Percentiles rank a stretch among this genome's conserved stretches.
phyloP scores from a whole-genome alignment of 2,329 filamentous ascomycete species.

The Hypoxylon sp. region DNA sequence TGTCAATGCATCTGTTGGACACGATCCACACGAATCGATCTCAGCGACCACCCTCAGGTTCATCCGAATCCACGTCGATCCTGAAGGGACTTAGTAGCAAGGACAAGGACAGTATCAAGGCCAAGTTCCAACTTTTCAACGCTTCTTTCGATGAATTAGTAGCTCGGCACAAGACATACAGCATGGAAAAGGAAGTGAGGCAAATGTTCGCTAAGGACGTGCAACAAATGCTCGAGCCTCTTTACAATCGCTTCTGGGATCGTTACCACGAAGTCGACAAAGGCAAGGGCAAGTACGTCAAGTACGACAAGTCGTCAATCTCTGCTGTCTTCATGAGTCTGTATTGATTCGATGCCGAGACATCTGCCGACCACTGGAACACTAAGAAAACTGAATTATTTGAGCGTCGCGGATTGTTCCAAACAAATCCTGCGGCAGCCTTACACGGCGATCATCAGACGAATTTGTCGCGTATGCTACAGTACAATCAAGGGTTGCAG shows the following conservation, averaged over 20 bases:
- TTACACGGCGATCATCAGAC: slow-evolving; percentile 41
- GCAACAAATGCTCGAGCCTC: slow-evolving; percentile 89
- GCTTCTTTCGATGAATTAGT: slow-evolving; percentile 90
- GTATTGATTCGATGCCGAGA: slow-evolving; percentile 53
- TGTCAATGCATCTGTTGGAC: slow-evolving; percentile 86
- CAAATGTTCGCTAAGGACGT: slow-evolving; percentile 85
- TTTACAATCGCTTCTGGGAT: slow-evolving; percentile 97
- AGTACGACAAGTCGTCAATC: slow-evolving; percentile 91
- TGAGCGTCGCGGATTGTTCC: slow-evolving; percentile 24
- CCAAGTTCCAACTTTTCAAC: slow-evolving; percentile 96
- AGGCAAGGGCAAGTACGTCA: slow-evolving; percentile 97
- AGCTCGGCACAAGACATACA: slow-evolving; percentile 81
- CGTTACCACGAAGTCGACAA: slow-evolving; percentile 98
- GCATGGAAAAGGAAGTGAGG: slow-evolving; percentile 92
- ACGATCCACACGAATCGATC: slow-evolving; percentile 89
- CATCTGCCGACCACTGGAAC: slow-evolving; percentile 36
- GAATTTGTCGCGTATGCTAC: slow-evolving; percentile 37
- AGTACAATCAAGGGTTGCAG: slow-evolving; percentile 33
- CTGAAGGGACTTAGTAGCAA: slow-evolving; percentile 87
- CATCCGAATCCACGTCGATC: slow-evolving; percentile 84
- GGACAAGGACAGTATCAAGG: slow-evolving; percentile 95
- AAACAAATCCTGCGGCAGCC: slow-evolving; percentile 25
- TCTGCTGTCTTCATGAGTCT: slow-evolving; percentile 72
- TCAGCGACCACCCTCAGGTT: slow-evolving; percentile 78
- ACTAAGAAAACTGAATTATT: slow-evolving; percentile 27